These are phyloP conservation scores for Ceratocystis smalleyi DNA, from an alignment of 2,329 filamentous ascomycete genomes.

Conservation along the genomic window DNA sequence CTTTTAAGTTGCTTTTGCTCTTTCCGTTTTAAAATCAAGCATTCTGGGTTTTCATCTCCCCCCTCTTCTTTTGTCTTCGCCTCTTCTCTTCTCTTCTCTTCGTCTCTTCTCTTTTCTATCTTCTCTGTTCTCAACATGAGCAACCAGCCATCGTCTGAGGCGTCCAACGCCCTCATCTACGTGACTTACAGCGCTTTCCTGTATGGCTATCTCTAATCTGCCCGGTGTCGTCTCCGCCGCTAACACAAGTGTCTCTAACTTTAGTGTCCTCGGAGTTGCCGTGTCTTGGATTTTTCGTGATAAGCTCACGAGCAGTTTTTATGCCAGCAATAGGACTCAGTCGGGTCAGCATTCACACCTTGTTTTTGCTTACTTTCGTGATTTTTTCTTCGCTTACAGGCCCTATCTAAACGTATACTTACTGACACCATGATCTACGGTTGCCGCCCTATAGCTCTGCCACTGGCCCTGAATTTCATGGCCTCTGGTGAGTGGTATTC, in stretches of 20 bases:
- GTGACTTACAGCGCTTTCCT: constrained; percentile 63
- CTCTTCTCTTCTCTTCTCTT: not conserved
- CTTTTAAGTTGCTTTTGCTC: not conserved
- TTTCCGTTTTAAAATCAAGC: not conserved
- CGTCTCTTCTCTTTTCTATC: not conserved
- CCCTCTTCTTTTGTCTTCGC: constrained; percentile 8
- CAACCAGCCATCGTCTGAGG: constrained; percentile 50
- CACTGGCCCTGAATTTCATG: constrained; percentile 77
- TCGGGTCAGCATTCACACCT: constrained; percentile 45
- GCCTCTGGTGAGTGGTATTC: constrained; percentile 66
- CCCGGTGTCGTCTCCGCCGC: not conserved
- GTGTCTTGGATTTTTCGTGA: constrained; percentile 43
- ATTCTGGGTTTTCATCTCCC: not conserved
- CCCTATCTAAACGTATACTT: not conserved
- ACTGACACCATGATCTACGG: not conserved
- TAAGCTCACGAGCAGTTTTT: constrained; percentile 54
- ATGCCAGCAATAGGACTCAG: constrained; percentile 66
- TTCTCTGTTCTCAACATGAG: constrained; percentile 29
- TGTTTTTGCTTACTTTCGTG: constrained; percentile 15
- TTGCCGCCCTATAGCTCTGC: constrained; percentile 42
- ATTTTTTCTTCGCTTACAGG: constrained; percentile 13
- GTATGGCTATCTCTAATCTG: constrained; percentile 30
- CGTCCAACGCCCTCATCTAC: constrained; percentile 73
- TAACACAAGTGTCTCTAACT: not conserved
- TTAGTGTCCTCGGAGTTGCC: constrained; percentile 46